Conservation (phyloP, 306 rosid species). For the Albizia julibrissin region DNA sequence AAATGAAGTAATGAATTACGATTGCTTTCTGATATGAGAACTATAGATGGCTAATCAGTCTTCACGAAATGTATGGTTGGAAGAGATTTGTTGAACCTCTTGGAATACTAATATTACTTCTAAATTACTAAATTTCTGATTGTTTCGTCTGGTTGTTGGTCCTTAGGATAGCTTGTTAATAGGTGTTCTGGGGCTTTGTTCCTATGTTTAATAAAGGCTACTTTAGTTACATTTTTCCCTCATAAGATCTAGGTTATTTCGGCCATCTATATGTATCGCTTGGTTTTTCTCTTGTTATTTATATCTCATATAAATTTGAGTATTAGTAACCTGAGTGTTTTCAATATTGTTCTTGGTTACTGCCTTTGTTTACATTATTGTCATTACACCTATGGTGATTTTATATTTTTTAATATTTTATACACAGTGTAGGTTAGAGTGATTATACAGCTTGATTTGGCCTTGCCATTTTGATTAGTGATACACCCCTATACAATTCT, state of each 20-base stretch:
- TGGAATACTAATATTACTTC: no score
- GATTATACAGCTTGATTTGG: slow-evolving; percentile 13
- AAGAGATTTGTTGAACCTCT: no score
- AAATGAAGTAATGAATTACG: no score
- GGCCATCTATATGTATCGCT: background rate
- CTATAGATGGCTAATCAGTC: no score
- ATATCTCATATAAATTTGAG: background rate
- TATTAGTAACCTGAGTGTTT: background rate
- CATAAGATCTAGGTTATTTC: background rate
- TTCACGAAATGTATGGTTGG: no score
- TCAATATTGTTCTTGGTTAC: background rate
- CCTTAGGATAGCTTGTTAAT: no score
- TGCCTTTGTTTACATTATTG: background rate
- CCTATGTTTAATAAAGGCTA: no score
- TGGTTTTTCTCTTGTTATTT: background rate
- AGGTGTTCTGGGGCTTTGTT: no score
- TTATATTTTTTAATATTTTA: background rate
- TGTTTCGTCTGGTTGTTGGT: no score
- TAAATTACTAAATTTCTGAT: no score
- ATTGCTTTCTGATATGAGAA: no score
- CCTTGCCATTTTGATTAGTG: slow-evolving; percentile 11
- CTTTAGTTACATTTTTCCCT: background rate
- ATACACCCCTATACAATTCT: background rate
- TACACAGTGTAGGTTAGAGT: background rate
- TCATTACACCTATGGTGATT: background rate